Base-by-base conservation (phyloP, 2,329 filamentous ascomycete genomes). In the Penicillium brevicompactum region DNA sequence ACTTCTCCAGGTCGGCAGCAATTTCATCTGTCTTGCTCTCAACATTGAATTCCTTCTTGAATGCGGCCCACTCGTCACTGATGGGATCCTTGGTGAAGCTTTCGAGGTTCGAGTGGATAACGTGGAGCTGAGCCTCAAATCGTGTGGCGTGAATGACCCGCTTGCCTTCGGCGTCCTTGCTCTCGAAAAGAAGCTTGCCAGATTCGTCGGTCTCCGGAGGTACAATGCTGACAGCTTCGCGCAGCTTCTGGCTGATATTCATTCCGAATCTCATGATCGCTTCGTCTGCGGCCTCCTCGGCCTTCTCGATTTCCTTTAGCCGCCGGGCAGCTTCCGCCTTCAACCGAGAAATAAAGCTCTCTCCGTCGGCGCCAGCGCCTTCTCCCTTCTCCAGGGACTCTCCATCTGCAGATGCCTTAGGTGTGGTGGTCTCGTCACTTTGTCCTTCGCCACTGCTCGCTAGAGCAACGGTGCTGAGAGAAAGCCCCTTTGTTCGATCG, bases 241-340 rank as follows among this genome's bases (percentile, higher is more conserved):
- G 86, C 59, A 99, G 80, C 76, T 96, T 97, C 74, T 93, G 89
- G 37, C 91, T 84, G 46, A 99, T 86, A 66, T 94, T 97, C 55
- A 87, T 86, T 21, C 94, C 94, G 67, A 97, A 97, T 62, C 91
- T 90, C 63, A 97, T 79, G 9, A 99, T 84, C 0, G 94, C 94
- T 74, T 97, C 94, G 72, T 99, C 94, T 7, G 94, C 94, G 4
- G 93, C 93, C 70, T 97, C 93, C 75, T 99, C 94, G 11, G 93
- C 94, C 65, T 86, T 86, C 70, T 97, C 90, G 18, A 97, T 87
- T 56, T 97, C 91, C 69, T 91, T 94, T 56, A 97, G 79, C 46
- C 91, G 85, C 75, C 91, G 92, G 24, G 90, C 81, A 4, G 92
- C 92, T 76, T 95, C 90, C 18, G 80, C 76, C 54, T 87, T 85